Base-by-base conservation (phyloP, 768 basidiomycete genomes). In the Pleurotus cornucopiae region DNA sequence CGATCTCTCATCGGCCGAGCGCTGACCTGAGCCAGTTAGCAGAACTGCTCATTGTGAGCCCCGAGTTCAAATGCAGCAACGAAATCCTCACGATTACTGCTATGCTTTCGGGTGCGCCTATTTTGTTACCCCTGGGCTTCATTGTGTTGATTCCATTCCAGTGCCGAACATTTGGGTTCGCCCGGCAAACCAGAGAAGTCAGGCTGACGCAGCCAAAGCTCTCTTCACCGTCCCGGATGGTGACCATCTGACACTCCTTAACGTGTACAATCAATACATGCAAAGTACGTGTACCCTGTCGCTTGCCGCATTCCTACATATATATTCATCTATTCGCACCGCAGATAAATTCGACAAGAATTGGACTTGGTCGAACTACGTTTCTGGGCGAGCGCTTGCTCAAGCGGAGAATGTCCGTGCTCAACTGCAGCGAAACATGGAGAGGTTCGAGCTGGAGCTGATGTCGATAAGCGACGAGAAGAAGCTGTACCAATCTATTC, bases 121-220 rank as follows among this genome's bases (percentile, higher is more conserved):
- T 54, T 55, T 34, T 26, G 7, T 6, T n/a, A 30, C 16, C n/a
- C 45, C 40, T 21, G 9, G 26, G 34, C 26, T 38, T 41, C 47
- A 45, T 6, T 3, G 30, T 37, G 20, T 48, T 14, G 11, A 34
- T 44, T 51, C 3, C 38, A 59, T 12, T 61, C 5, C 43, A 88
- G 93, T 96, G 0, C 94, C 97, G 0, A 97, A 90, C 66, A 82
- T 97, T n/a, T 98, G 94, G 87, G 71, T 96, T 49, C 85, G 96
- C 38, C 97, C 96, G 1, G 85, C 86, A 57, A 91, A 88, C 62
- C 86, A 88, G 57, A 79, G 91, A 54, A 89, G 88, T 63, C 93
- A 97, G 64, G 95, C 97, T 13, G 96, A 98, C 66, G 83, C 85
- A 37, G 95, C 97, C 3, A 98, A 97, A 69, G 88, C 89, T 2